Evolutionary conservation across 139 green algal genomes (phyloP).

Genomic region (Tetradesmus lagerheimii): DNA sequence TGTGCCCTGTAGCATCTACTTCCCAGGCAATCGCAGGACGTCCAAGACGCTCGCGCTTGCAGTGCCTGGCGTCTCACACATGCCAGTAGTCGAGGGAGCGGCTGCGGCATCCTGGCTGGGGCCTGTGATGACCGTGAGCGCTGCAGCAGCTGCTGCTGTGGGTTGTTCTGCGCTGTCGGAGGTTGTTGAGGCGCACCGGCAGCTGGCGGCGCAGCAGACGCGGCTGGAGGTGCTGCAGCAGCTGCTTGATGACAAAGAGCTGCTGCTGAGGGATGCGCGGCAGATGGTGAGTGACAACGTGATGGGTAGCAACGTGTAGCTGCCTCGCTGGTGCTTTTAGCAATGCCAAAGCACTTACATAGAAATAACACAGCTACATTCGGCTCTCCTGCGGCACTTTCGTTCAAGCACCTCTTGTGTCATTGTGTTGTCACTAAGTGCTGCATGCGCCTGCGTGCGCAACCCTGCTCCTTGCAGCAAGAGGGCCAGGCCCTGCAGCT

Average conservation of each 20-base stretch:
- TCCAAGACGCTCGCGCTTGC: slow-evolving; percentile 1
- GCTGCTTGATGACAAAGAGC: slow-evolving; percentile 30
- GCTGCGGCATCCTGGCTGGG: slow-evolving; percentile 4
- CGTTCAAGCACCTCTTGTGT: too few relatives aligned
- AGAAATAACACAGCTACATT: too few relatives aligned
- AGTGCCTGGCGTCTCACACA: slow-evolving; percentile 3
- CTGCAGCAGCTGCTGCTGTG: neutral
- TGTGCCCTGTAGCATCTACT: slow-evolving; percentile 8
- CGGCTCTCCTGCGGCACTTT: too few relatives aligned
- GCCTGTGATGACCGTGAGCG: neutral
- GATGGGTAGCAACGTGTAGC: neutral
- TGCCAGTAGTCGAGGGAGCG: neutral
- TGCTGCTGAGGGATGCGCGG: neutral
- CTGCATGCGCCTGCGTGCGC: neutral
- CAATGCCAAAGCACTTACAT: too few relatives aligned
- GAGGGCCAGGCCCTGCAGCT: slow-evolving; percentile 33
- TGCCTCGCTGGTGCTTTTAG: too few relatives aligned
- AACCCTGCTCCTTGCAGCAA: slow-evolving; percentile 18
- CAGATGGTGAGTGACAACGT: slow-evolving; percentile 36
- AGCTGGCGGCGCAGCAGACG: slow-evolving; percentile 15
- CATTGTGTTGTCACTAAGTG: neutral
- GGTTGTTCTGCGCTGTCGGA: slow-evolving; percentile 6
- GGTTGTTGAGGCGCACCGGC: slow-evolving; percentile 15
- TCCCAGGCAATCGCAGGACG: slow-evolving; percentile 11
- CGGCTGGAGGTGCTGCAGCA: slow-evolving; percentile 42